Evolutionary conservation across 129 eudicot genomes (phyloP).

Genomic region (sunflower (Helianthus annuus)): HanXRQr2.0-SUNRISE NC_035446.2:74794607-74795106

Average conservation of each 20-base stretch:
- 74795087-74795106: too few relatives aligned
- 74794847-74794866: constrained; percentile 26
- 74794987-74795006: not conserved
- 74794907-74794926: constrained; percentile 21
- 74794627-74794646: constrained; percentile 72
- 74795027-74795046: not conserved
- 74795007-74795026: constrained; percentile 7
- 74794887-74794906: constrained; percentile 23
- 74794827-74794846: constrained; percentile 50
- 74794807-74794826: constrained; percentile 77
- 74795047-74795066: not conserved
- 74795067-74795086: not conserved
- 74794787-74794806: constrained; percentile 91
- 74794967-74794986: not conserved
- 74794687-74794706: constrained; percentile 35
- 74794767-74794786: constrained; percentile 94
- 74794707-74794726: constrained; percentile 10
- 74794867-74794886: constrained; percentile 33
- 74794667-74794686: constrained; percentile 75
- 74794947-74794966: constrained; percentile 27
- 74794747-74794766: constrained; percentile 99
- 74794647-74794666: constrained; percentile 61
- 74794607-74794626: constrained; percentile 97
- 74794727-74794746: constrained; percentile 60
- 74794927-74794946: constrained; percentile 40